phyloP scores from a whole-genome alignment of 164 flowering plant genomes.

The Vitis labrusca region DNA sequence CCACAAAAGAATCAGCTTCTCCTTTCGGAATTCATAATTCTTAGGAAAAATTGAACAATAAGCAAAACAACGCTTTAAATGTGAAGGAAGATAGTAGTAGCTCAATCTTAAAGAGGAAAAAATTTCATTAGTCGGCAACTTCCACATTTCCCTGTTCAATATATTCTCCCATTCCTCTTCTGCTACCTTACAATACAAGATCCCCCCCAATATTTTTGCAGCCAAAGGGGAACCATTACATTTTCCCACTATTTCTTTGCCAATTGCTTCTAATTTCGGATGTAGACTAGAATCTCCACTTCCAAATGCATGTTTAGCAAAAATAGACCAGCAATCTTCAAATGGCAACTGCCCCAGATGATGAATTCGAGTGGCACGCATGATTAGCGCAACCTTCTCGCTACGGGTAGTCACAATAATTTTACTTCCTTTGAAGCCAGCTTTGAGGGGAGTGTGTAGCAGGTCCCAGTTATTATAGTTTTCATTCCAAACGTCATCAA shows the following conservation, averaged over 20 bases:
- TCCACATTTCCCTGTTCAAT: conserved; percentile 9
- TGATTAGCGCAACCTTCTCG: background rate
- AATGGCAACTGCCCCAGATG: background rate
- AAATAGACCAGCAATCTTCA: background rate
- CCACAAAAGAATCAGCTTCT: no score
- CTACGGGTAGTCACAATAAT: conserved; percentile 9
- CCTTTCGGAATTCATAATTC: no score
- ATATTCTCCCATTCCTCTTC: background rate
- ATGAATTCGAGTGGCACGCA: background rate
- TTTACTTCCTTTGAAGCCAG: background rate
- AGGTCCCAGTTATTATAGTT: conserved; percentile 2
- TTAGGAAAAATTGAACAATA: no score
- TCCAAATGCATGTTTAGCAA: conserved; percentile 9
- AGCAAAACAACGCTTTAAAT: conserved; percentile 17
- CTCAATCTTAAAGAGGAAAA: conserved; percentile 13
- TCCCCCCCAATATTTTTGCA: conserved; percentile 11
- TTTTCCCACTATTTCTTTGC: conserved; percentile 5
- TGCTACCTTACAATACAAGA: background rate
- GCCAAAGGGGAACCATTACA: conserved; percentile 15
- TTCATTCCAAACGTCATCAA: background rate
- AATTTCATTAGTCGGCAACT: background rate
- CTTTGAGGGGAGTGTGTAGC: background rate
- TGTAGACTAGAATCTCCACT: background rate
- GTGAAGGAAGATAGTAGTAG: conserved; percentile 24
- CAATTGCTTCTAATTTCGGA: background rate